A percentile compares a stretch with the other conserved stretches of the same genome.
phyloP scores from a whole-genome alignment of 768 basidiomycete genomes.

The Boletus sp. region DNA sequence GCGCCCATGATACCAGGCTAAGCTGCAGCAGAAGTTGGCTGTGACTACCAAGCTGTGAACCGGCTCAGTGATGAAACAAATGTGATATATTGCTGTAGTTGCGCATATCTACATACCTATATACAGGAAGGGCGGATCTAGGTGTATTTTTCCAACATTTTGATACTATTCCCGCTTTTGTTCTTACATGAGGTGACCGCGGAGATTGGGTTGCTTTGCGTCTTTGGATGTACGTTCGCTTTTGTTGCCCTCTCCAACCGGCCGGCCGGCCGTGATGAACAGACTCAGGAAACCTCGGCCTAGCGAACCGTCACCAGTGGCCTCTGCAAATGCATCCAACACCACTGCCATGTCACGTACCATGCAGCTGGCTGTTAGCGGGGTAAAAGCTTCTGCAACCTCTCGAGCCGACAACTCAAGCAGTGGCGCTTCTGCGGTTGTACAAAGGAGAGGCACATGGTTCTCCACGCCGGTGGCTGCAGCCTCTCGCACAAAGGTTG shows the following conservation, averaged over 20 bases:
- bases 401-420: neutral
- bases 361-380: conserved; percentile 27
- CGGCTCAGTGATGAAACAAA: neutral
- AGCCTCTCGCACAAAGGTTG: conserved; percentile 31
- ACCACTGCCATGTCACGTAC: conserved; percentile 24
- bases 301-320: neutral
- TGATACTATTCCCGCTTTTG: neutral
- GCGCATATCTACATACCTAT: conserved; percentile 13
- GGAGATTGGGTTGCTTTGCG: conserved; percentile 1
- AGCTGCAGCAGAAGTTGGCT: conserved; percentile 44
- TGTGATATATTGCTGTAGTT: conserved; percentile 14
- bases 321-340: neutral
- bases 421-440: neutral
- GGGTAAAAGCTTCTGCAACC: neutral
- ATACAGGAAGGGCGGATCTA: conserved; percentile 15
- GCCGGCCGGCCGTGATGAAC: conserved; percentile 13
- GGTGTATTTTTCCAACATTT: conserved; percentile 15
- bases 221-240: neutral
- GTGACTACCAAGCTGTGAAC: conserved; percentile 22
- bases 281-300: conserved; percentile 22
- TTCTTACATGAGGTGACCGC: neutral
- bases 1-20: conserved; percentile 31
- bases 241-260: neutral
- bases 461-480: conserved; percentile 19
- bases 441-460: conserved; percentile 13